Conservation (phyloP, 441 rosid genomes). For the Raphanus hybrid region DNA sequence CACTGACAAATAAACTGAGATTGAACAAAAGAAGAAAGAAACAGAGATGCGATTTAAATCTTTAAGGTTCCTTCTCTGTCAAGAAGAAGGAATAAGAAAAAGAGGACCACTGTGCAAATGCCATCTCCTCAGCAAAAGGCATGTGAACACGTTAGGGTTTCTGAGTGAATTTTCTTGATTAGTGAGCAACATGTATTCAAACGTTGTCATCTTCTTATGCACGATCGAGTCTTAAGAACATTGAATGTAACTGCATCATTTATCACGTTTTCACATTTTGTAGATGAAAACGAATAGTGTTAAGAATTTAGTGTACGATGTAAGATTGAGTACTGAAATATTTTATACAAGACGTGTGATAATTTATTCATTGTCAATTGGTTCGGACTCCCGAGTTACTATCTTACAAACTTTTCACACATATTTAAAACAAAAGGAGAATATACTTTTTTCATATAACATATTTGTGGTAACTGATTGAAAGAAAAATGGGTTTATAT, state of each 20-base stretch:
- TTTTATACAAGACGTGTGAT: not conserved
- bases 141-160: slow-evolving; percentile 17
- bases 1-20: slow-evolving; percentile 40
- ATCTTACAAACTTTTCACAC: not conserved
- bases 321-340: too few species aligned
- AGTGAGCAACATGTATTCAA: not conserved
- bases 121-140: slow-evolving; percentile 20
- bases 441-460: too few species aligned
- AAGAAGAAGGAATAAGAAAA: slow-evolving; percentile 25
- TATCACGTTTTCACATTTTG: not conserved
- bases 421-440: too few species aligned
- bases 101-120: slow-evolving; percentile 34
- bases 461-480: too few species aligned
- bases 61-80: slow-evolving; percentile 1
- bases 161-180: slow-evolving; percentile 3
- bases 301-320: not conserved
- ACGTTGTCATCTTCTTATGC: not conserved
- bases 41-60: slow-evolving; percentile 8
- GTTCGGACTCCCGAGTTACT: not conserved
- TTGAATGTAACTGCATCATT: not conserved
- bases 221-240: not conserved
- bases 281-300: not conserved
- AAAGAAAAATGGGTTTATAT: too few species aligned
- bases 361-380: too few species aligned
- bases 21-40: slow-evolving; percentile 28